phyloP scores from a whole-genome alignment of 176 grass and related monocot genomes.

The Paspalum vaginatum region DNA sequence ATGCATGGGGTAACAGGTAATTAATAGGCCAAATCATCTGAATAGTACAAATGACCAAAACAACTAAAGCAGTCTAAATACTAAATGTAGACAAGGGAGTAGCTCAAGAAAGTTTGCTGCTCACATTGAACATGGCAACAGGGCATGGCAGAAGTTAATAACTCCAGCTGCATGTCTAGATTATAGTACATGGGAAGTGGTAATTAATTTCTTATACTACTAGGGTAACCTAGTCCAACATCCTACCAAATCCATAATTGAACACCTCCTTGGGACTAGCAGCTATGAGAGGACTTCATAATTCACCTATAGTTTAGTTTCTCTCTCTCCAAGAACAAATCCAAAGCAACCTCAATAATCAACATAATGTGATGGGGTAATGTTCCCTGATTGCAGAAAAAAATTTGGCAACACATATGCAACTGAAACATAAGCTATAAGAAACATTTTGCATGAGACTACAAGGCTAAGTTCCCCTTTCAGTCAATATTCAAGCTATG shows the following conservation, averaged over 20 bases:
- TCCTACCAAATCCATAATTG: not conserved
- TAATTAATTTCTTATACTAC: not conserved
- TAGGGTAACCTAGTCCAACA: not conserved
- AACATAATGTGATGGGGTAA: not conserved
- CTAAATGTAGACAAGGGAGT: not conserved
- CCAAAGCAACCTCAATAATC: not conserved
- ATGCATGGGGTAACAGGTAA: not conserved
- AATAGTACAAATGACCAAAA: constrained; percentile 13
- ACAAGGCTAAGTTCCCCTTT: not conserved
- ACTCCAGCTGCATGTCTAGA: not conserved
- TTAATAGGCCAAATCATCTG: constrained; percentile 16
- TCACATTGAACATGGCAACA: not conserved
- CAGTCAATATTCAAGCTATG: not conserved
- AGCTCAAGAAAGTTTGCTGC: not conserved
- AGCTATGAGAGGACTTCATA: not conserved
- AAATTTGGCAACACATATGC: not conserved
- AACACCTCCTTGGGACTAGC: not conserved
- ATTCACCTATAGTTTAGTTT: constrained; percentile 1
- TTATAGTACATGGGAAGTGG: not conserved
- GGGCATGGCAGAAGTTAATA: not conserved
- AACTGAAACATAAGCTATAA: constrained; percentile 1
- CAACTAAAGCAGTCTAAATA: not conserved
- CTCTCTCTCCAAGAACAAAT: not conserved
- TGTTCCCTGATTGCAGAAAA: not conserved
- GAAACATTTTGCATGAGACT: constrained; percentile 2